Conservation (phyloP, 108 stramenopile genomes). For the Cyclotella baltica region DNA sequence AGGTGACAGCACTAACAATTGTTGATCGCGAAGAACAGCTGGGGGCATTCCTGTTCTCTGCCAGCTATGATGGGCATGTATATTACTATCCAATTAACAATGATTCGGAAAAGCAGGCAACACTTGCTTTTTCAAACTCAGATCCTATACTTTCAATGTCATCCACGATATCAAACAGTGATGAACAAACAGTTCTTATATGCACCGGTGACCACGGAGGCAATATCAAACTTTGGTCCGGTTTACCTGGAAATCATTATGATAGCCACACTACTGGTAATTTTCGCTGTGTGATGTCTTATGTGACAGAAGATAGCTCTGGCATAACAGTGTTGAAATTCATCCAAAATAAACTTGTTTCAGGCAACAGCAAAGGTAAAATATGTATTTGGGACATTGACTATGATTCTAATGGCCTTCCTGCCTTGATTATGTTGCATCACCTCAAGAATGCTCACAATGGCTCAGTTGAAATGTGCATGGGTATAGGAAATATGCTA, state of each 20-base stretch:
- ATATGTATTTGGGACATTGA: neutral
- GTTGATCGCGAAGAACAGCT: neutral
- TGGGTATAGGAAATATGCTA: neutral
- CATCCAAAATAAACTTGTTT: neutral
- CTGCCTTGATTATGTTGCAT: neutral
- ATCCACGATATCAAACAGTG: neutral
- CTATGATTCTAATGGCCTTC: neutral
- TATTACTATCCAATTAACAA: neutral
- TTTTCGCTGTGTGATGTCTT: neutral
- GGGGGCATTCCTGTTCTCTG: neutral
- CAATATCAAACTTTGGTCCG: neutral
- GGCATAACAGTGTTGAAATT: neutral
- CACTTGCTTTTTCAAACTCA: neutral
- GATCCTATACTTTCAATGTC: neutral
- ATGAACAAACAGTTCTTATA: neutral
- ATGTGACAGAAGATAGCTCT: neutral
- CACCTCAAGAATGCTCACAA: neutral
- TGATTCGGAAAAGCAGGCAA: neutral
- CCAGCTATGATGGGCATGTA: neutral
- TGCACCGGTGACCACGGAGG: neutral
- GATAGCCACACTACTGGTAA: too few relatives aligned
- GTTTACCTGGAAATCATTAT: too few relatives aligned
- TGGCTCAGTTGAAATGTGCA: constrained; percentile 5
- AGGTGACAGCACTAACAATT: neutral
- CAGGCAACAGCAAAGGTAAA: neutral